Percentiles rank a stretch among this genome's conserved stretches.
Conservation (phyloP, 2,329 filamentous ascomycete species). For the Fusarium goolgardi region DNA sequence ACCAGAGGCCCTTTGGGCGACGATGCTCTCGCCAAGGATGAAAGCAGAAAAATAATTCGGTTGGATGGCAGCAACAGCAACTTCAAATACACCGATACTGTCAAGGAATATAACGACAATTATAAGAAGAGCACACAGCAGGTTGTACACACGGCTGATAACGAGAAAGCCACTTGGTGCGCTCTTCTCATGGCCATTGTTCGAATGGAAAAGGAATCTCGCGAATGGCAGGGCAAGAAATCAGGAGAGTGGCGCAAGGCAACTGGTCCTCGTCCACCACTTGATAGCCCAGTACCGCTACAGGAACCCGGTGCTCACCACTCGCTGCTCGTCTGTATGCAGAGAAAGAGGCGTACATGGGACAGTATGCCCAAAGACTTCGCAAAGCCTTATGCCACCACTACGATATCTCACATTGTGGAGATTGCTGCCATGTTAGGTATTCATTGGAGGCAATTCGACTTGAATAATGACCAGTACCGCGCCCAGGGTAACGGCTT, state of each 20-base stretch:
- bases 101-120: conserved; percentile 34
- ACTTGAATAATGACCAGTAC: conserved; percentile 52
- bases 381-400: conserved; percentile 51
- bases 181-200: conserved; percentile 36
- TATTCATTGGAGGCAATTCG: conserved; percentile 57
- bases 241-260: conserved; percentile 26
- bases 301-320: conserved; percentile 19
- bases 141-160: conserved; percentile 38
- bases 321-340: conserved; percentile 39
- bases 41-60: conserved; percentile 36
- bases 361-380: conserved; percentile 42
- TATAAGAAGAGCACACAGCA: conserved; percentile 35
- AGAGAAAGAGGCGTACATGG: conserved; percentile 40
- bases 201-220: conserved; percentile 41
- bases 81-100: conserved; percentile 34
- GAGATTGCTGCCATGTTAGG: conserved; percentile 54
- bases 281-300: not conserved
- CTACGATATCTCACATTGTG: conserved; percentile 52
- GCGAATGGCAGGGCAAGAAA: conserved; percentile 37
- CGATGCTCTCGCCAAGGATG: conserved; percentile 21
- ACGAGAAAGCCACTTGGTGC: conserved; percentile 42
- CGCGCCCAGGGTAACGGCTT: conserved; percentile 54
- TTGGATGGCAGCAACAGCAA: conserved; percentile 24
- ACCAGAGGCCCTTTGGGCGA: conserved; percentile 45
- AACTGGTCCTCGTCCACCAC: conserved; percentile 21